A percentile compares a stretch with the other conserved stretches of the same genome.
phyloP scores from a whole-genome alignment of 2,329 filamentous ascomycete genomes.

The Xylariomycetidae sp. region DNA sequence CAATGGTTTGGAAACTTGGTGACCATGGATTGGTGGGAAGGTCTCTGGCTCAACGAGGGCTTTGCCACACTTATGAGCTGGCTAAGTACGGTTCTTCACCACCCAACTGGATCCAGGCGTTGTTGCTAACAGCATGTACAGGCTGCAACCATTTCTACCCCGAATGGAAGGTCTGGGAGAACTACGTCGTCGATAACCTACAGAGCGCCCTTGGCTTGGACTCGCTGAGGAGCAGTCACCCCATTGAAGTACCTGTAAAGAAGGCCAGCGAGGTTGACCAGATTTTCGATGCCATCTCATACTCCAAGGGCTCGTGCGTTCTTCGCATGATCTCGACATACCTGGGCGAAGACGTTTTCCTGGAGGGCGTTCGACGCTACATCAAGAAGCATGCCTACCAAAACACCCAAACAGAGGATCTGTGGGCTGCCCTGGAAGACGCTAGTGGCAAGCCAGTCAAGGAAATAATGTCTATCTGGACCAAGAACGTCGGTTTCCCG shows the following conservation, averaged over 20 bases:
- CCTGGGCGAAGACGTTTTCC: constrained; percentile 84
- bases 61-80: constrained; percentile 91
- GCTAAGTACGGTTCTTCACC: constrained; percentile 34
- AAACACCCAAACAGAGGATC: constrained; percentile 84
- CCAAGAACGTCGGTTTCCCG: constrained; percentile 90
- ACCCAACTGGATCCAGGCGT: neutral
- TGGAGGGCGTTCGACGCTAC: constrained; percentile 85
- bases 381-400: constrained; percentile 96
- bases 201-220: constrained; percentile 84
- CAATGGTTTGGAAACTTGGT: constrained; percentile 98
- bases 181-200: constrained; percentile 87
- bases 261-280: constrained; percentile 94
- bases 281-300: constrained; percentile 96
- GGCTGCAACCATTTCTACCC: constrained; percentile 86
- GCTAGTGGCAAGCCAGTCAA: constrained; percentile 89
- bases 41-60: constrained; percentile 90
- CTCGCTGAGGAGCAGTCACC: constrained; percentile 88
- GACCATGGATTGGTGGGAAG: constrained; percentile 99
- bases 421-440: constrained; percentile 82
- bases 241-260: constrained; percentile 94
- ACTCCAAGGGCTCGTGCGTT: constrained; percentile 93
- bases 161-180: constrained; percentile 97
- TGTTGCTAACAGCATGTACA: constrained; percentile 48
- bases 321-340: constrained; percentile 97
- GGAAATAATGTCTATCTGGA: constrained; percentile 92